Percentiles rank a stretch among this genome's conserved stretches.
Evolutionary conservation across 129 eudicot genomes (phyloP).

Genomic region (Mikania micrantha): DNA sequence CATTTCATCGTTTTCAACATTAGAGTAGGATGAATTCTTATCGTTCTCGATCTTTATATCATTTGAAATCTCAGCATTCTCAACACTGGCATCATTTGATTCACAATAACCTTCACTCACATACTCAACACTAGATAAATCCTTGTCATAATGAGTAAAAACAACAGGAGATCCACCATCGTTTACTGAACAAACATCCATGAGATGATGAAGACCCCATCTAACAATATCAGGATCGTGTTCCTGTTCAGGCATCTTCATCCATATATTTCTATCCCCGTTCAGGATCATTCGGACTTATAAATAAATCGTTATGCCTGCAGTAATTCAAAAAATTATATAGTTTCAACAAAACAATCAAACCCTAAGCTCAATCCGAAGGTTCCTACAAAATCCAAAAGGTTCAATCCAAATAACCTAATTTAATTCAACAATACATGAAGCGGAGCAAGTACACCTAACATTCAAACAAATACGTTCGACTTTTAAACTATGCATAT

Average conservation of each 20-base stretch:
- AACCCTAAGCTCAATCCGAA: neutral
- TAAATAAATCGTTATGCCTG: no score
- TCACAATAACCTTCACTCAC: conserved; percentile 47
- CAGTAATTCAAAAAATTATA: no score
- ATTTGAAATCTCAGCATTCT: conserved; percentile 25
- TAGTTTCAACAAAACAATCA: neutral
- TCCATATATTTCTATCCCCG: neutral
- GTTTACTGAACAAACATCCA: conserved; percentile 41
- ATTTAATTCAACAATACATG: neutral
- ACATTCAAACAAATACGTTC: neutral
- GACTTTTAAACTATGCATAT: neutral
- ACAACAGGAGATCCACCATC: conserved; percentile 33
- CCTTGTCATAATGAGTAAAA: conserved; percentile 38
- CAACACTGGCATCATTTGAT: conserved; percentile 15
- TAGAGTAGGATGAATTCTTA: neutral
- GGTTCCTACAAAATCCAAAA: neutral
- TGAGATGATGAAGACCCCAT: conserved; percentile 54
- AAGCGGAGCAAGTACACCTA: conserved; percentile 29
- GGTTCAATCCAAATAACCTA: conserved; percentile 6
- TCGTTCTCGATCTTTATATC: conserved; percentile 23
- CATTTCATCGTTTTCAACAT: conserved; percentile 58
- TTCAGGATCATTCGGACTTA: no score
- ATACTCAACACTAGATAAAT: conserved; percentile 39
- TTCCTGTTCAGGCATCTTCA: conserved; percentile 1
- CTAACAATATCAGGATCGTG: conserved; percentile 48